These are phyloP conservation scores for Eragrostis curvula DNA, from an alignment of 176 grass and related monocot species.

Conservation along the genomic window DNA sequence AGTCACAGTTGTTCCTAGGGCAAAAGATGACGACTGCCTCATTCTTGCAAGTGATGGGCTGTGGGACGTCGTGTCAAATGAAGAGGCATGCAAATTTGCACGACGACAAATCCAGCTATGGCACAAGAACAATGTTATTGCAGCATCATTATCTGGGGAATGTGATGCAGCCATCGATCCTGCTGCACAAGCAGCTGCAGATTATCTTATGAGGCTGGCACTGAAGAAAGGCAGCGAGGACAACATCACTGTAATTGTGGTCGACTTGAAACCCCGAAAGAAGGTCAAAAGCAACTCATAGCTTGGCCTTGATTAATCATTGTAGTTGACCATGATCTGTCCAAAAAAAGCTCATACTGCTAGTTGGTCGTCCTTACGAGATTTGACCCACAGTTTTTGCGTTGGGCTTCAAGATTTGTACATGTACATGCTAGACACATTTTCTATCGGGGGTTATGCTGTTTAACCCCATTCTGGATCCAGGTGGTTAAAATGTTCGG, in stretches of 20 bases:
- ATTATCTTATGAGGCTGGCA: constrained; percentile 69
- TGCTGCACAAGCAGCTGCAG: constrained; percentile 75
- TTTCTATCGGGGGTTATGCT: constrained; percentile 23
- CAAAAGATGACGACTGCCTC: constrained; percentile 87
- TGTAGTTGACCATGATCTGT: constrained; percentile 32
- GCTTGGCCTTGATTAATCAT: constrained; percentile 23
- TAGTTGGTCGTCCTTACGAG: constrained; percentile 32
- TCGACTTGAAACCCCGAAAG: constrained; percentile 80
- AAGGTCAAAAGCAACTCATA: constrained; percentile 72
- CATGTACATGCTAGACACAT: constrained; percentile 58
- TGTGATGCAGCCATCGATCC: constrained; percentile 59
- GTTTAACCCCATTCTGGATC: constrained; percentile 12
- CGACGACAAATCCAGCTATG: constrained; percentile 76
- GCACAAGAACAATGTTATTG: constrained; percentile 78
- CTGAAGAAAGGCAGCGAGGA: constrained; percentile 83
- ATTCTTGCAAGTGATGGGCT: constrained; percentile 85
- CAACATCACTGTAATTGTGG: constrained; percentile 79
- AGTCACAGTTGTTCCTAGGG: constrained; percentile 65
- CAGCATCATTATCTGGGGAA: constrained; percentile 34
- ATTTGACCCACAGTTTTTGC: constrained; percentile 56
- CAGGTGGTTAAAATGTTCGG: background rate
- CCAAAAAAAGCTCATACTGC: constrained; percentile 9
- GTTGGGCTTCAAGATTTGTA: constrained; percentile 67
- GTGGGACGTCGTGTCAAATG: constrained; percentile 80
- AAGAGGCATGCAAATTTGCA: constrained; percentile 81